Base-by-base conservation (phyloP, 2,329 filamentous ascomycete genomes). In the Myrmaecium sp. region DNA sequence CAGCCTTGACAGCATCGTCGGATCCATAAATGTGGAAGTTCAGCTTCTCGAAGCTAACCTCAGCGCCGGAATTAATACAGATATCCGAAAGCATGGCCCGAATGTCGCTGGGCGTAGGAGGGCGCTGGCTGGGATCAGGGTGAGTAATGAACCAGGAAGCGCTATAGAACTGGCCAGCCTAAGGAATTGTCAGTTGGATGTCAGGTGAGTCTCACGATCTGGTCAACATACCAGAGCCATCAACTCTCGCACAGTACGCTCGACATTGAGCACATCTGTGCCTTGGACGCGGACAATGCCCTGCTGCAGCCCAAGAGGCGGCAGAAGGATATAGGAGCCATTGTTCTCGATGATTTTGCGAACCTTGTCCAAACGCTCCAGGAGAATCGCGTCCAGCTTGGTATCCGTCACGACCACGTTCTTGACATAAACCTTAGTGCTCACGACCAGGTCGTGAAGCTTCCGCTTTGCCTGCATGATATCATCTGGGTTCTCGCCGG, bases 301-400 rank as follows among this genome's bases (percentile, higher is more conserved):
- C 31, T 78, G 77, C 49, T 86, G 77, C 37, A 80, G 82, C 13
- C 82, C 89, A 21, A 98, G 64, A 12, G 77, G 73, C 5, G 89
- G 89, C 37, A 98, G 81, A 48, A 93, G 68, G 40, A 98, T 82
- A 51, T 91, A 93, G 5, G 86, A 91, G 19, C 86, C 89, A 44
- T 95, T 95, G 30, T 77, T 77, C 49, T 98, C 89, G 54, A 94
- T 86, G 37, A 98, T 93, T 62, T 93, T 94, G 44, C 84, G 81
- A 31, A 98, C 82, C 54, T 95, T 95, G 54, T 95, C 86, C 42
- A 95, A 64, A 14, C 89, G 77, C 41, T 79, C 79, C 18, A 95
- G 70, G 31, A 98, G 54, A 40, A 98, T 86, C 48, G 77, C 91
- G 52, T 98, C 89, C 35, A 95, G 82, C 58, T 98, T 98, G 49